Evolutionary conservation across 75 land plant species (phyloP), one percentile per base, ranked within the genome.

Genomic region (Sequoia sempervirens): DNA sequence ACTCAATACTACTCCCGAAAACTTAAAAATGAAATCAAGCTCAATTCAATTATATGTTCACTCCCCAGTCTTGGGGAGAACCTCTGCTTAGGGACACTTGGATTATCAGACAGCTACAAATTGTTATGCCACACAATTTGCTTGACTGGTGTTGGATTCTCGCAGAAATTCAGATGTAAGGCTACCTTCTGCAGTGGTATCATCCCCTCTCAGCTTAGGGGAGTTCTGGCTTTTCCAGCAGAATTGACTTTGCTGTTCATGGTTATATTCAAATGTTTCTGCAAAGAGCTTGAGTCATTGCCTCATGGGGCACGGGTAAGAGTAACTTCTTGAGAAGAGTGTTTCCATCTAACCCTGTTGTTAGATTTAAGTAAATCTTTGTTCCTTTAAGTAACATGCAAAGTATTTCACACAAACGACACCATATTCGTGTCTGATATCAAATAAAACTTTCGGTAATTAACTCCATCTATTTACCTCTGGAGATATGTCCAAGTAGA

Each of bases 401-500:
- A 56, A 17, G 61, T 26, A 56, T 56, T 56, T n/a, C 72, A 30
- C 4, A 6, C 11, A n/a, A 30, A 68, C 23, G 68, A 23, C 72
- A 68, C 30, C 28, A 30, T 56, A 56, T n/a, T 68, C 34, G n/a
- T 30, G 13, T 23, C 45, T 23, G 47, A 38, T 43, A 43, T 20
- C 13, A 74, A 26, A 76, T 43, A 26, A 30, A 76, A 75, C 7
- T 38, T 1, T 13, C 5, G 30, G 40, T 82, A 9, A 18, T 37
- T 38, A 84, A 8, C 50, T 14, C 15, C 56, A 41, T 34, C n/a
- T 15, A n/a, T n/a, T 46, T 84, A 93, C 98, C 96, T 97, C 96
- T 64, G 99, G 95, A 52, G 89, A 54, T 84, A 97, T 94, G 85
- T 97, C 92, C 47, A 97, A 94, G 84, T 94, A 97, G 30, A 94